Conservation (phyloP, 345 rosid genomes). For the Luvunga scandens region DNA sequence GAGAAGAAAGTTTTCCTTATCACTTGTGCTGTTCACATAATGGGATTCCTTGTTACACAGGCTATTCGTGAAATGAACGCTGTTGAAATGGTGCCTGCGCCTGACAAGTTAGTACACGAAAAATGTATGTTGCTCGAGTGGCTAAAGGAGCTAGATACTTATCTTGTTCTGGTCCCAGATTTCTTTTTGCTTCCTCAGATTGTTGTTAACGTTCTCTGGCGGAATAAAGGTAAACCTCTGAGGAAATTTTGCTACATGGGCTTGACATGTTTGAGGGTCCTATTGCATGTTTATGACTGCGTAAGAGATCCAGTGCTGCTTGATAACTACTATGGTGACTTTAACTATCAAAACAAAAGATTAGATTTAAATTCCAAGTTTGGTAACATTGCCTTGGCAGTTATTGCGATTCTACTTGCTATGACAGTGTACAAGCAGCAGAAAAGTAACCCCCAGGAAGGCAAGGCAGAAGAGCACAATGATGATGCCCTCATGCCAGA, state of each 20-base stretch:
- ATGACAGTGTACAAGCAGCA: not conserved
- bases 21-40: not conserved
- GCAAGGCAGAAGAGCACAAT: not conserved
- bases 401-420: not conserved
- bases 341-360: not conserved
- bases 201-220: not conserved
- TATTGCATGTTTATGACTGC: not conserved
- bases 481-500: not conserved
- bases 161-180: not conserved
- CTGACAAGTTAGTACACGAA: not conserved
- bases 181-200: not conserved
- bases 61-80: not conserved
- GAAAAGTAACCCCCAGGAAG: not conserved
- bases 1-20: not conserved
- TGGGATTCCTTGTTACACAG: slow-evolving; percentile 1
- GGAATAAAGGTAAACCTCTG: not conserved
- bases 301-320: not conserved
- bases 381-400: not conserved
- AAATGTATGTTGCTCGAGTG: not conserved
- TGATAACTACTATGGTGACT: not conserved
- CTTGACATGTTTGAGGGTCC: not conserved
- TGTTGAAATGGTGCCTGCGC: not conserved
- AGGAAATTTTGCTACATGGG: not conserved
- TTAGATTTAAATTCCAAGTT: not conserved
- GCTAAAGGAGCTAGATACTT: not conserved